These are phyloP conservation scores for Podaxis sp. DNA, from an alignment of 768 basidiomycete species.

Conservation along the genomic window DNA sequence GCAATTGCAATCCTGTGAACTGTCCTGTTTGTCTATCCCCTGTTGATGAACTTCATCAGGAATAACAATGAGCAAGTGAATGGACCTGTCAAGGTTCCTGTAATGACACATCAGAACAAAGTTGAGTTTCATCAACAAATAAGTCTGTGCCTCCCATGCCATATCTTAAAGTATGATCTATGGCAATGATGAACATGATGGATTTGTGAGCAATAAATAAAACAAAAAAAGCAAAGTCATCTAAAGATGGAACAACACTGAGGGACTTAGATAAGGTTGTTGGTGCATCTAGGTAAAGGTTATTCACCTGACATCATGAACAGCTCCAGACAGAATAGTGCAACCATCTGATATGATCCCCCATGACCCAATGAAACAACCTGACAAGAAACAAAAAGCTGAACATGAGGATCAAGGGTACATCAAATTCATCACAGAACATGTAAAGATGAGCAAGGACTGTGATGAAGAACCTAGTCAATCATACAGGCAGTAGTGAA, in stretches of 20 bases:
- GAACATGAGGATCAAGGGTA: constrained; percentile 92
- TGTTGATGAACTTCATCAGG: neutral
- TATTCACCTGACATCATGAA: constrained; percentile 6
- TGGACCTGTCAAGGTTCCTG: neutral
- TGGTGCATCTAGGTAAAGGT: constrained; percentile 87
- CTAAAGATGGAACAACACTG: constrained; percentile 80
- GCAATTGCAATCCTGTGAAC: neutral
- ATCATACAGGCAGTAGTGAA: constrained; percentile 33
- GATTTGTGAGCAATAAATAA: constrained; percentile 68
- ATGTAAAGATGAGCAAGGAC: constrained; percentile 95
- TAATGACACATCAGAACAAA: no score
- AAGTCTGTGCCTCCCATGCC: no score
- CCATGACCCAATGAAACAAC: constrained; percentile 96
- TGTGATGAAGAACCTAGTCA: constrained; percentile 38
- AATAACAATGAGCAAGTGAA: neutral
- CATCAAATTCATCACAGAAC: constrained; percentile 93
- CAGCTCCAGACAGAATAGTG: constrained; percentile 7
- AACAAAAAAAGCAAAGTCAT: constrained; percentile 72
- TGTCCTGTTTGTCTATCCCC: neutral
- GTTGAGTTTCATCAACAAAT: no score
- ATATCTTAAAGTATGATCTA: constrained; percentile 75
- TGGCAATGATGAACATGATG: constrained; percentile 75
- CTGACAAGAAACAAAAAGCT: constrained; percentile 93
- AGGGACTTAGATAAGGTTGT: constrained; percentile 82
- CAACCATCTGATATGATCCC: constrained; percentile 96